phyloP scores from a whole-genome alignment of 495 filamentous ascomycete genomes.

The Tirmania nivea region DNA sequence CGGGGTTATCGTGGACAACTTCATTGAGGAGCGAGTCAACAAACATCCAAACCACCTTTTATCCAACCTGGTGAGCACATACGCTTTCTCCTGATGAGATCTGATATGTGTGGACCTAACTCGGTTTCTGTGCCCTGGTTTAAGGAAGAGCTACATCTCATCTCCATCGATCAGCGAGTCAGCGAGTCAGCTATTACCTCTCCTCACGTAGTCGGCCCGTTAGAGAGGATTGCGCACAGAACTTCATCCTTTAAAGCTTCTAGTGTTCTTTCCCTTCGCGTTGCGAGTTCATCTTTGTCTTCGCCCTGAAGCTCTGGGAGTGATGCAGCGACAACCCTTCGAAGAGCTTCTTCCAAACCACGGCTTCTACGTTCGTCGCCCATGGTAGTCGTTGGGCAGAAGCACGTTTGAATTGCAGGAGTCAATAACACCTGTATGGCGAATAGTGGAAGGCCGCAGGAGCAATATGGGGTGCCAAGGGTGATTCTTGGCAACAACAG shows the following conservation, averaged over 20 bases:
- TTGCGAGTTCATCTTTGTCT: neutral
- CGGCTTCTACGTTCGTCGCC: neutral
- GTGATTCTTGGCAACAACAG: too few species aligned
- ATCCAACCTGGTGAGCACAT: neutral
- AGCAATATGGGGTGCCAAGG: too few species aligned
- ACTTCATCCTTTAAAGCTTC: neutral
- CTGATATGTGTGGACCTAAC: neutral
- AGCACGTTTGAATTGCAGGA: too few species aligned
- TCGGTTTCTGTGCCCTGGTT: neutral
- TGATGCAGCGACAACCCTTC: neutral
- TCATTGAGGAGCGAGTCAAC: too few species aligned
- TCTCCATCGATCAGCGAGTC: neutral
- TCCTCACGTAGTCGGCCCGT: too few species aligned
- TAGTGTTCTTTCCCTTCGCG: neutral
- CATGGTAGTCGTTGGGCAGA: neutral
- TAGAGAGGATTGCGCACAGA: neutral
- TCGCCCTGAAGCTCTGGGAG: neutral
- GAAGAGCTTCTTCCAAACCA: neutral
- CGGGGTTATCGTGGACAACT: slow-evolving; percentile 49
- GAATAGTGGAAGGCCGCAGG: too few species aligned
- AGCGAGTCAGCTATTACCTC: neutral
- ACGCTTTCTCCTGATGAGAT: neutral
- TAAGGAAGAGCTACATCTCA: neutral
- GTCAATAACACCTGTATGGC: too few species aligned
- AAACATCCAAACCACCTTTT: too few species aligned